A percentile compares a stretch with the other conserved stretches of the same genome.
These are phyloP conservation scores for Alopecurus myosuroides DNA, from an alignment of 176 grass and related monocot genomes.

Conservation along the genomic window DNA sequence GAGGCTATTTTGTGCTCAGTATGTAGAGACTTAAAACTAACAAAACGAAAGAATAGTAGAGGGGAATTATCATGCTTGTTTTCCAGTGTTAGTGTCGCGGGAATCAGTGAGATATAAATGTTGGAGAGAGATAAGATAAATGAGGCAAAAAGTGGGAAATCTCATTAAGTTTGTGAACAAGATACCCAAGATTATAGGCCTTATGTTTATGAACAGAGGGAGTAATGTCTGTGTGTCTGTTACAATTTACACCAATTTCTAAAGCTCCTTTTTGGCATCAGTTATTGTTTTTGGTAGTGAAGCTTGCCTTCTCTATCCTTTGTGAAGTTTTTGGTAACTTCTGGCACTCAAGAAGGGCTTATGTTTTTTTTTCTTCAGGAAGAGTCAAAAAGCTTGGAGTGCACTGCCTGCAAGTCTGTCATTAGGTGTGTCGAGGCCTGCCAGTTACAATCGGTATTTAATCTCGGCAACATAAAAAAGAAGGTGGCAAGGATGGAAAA, in stretches of 20 bases:
- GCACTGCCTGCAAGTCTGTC: constrained; percentile 52
- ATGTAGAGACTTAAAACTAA: not conserved
- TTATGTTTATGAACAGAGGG: not conserved
- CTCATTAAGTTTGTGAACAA: not conserved
- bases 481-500: constrained; percentile 50
- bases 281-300: not conserved
- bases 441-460: constrained; percentile 58
- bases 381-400: constrained; percentile 49
- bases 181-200: not conserved
- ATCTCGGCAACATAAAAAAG: constrained; percentile 36
- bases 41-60: not conserved
- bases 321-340: not conserved
- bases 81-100: not conserved
- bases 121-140: not conserved
- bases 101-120: not conserved
- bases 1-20: not conserved
- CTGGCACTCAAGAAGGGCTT: not conserved
- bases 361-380: constrained; percentile 28
- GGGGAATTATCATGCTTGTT: not conserved
- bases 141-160: not conserved
- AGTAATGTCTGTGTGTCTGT: not conserved
- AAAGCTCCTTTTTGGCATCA: not conserved
- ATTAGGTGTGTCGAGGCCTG: constrained; percentile 72
- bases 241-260: not conserved
- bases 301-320: not conserved